Evolutionary conservation across 495 filamentous ascomycete species (phyloP).

Genomic region (Penicillium atrosanguineum): DNA sequence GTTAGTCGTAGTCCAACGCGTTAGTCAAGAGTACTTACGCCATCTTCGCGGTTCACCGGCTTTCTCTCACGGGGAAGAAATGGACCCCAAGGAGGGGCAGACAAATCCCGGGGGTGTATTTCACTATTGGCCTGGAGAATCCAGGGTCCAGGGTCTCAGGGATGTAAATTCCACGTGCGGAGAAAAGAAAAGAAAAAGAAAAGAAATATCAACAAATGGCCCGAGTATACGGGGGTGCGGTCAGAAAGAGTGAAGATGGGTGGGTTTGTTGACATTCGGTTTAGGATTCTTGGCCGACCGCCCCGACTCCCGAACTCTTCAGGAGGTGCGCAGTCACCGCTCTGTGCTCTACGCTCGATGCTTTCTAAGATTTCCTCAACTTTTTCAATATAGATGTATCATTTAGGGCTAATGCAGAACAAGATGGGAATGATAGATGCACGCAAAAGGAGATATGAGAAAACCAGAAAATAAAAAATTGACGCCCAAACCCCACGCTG

Average conservation of each 20-base stretch:
- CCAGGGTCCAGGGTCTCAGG: constrained; percentile 31
- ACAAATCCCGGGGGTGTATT: constrained; percentile 14
- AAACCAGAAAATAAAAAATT: constrained; percentile 24
- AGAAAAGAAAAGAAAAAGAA: not conserved
- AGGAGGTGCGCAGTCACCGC: not conserved
- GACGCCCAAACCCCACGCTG: constrained; percentile 48
- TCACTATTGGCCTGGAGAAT: constrained; percentile 18
- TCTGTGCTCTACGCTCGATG: not conserved
- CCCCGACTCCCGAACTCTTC: constrained; percentile 1
- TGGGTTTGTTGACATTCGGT: constrained; percentile 21
- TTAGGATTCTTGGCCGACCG: constrained; percentile 19
- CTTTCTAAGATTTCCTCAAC: not conserved
- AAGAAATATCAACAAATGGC: not conserved
- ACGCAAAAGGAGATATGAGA: constrained; percentile 6
- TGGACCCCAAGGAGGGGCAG: constrained; percentile 31
- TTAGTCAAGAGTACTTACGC: constrained; percentile 39
- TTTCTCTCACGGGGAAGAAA: constrained; percentile 4
- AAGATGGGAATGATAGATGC: constrained; percentile 11
- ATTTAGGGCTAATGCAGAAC: constrained; percentile 18
- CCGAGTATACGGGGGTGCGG: not conserved
- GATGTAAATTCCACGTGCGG: constrained; percentile 6
- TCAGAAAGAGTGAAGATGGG: constrained; percentile 1
- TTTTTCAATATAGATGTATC: not conserved
- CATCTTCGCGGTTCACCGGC: constrained; percentile 33
- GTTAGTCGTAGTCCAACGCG: constrained; percentile 11